A percentile compares a stretch with the other conserved stretches of the same genome.
phyloP scores from a whole-genome alignment of 148 eudicot species.

The Tetragonia tetragonoides region DNA sequence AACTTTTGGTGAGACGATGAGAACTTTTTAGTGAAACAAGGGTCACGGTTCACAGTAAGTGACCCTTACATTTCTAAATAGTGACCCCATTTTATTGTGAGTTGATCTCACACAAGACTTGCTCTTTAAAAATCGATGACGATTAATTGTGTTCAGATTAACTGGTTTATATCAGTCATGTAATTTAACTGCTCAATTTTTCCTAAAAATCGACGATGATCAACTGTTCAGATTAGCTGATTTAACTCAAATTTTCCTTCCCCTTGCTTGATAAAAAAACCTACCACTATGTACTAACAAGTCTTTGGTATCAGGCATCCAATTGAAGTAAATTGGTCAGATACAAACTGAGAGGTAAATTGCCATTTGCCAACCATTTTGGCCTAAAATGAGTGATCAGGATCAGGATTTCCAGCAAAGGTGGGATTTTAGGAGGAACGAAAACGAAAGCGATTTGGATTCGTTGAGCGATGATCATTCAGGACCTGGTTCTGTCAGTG shows the following conservation, averaged over 20 bases:
- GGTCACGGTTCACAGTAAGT: too few relatives aligned
- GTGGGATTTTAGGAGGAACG: slow-evolving; percentile 59
- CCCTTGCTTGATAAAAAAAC: background rate
- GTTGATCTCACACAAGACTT: too few relatives aligned
- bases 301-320: background rate
- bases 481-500: slow-evolving; percentile 35
- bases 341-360: background rate
- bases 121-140: background rate
- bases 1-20: too few relatives aligned
- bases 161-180: background rate
- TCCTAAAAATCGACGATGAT: background rate
- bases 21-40: too few relatives aligned
- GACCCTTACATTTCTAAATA: too few relatives aligned
- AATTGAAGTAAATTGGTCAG: background rate
- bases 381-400: slow-evolving; percentile 38
- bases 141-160: background rate
- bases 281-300: background rate
- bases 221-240: background rate
- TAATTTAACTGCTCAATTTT: too few relatives aligned
- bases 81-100: too few relatives aligned
- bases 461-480: slow-evolving; percentile 53
- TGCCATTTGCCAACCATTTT: background rate
- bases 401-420: slow-evolving; percentile 52
- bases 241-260: background rate
- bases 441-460: slow-evolving; percentile 42